Evolutionary conservation across 345 rosid species (phyloP).

Genomic region (Ceriops decandra): DNA sequence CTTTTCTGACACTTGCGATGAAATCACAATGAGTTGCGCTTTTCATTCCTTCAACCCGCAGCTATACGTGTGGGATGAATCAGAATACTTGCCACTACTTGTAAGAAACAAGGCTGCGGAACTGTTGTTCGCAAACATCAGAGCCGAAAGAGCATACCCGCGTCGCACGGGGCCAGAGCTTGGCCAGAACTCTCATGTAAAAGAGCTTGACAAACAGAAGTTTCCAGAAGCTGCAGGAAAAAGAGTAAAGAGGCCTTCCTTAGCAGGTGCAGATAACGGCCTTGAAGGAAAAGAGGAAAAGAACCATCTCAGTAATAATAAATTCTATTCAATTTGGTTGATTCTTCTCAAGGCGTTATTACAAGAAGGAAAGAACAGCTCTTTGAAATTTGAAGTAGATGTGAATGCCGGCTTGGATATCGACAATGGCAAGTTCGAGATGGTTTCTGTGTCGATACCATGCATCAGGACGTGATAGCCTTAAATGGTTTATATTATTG

Average conservation of each 20-base stretch:
- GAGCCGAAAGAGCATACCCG: constrained; percentile 38
- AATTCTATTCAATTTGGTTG: constrained; percentile 39
- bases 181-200: not conserved
- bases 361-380: constrained; percentile 40
- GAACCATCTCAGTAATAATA: constrained; percentile 8
- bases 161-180: constrained; percentile 11
- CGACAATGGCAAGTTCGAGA: constrained; percentile 36
- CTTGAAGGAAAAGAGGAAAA: constrained; percentile 6
- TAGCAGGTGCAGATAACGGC: constrained; percentile 12
- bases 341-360: constrained; percentile 33
- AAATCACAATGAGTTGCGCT: not conserved
- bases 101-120: constrained; percentile 58
- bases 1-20: not conserved
- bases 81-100: constrained; percentile 43
- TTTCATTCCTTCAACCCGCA: constrained; percentile 18
- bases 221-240: not conserved
- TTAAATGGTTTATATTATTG: no score
- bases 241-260: not conserved
- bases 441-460: constrained; percentile 37
- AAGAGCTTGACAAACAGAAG: constrained; percentile 2
- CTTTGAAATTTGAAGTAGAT: constrained; percentile 38
- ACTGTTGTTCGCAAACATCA: constrained; percentile 48
- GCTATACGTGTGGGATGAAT: constrained; percentile 59
- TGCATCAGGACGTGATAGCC: constrained; percentile 15
- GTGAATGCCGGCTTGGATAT: constrained; percentile 31